A percentile compares a stretch with the other conserved stretches of the same genome.
Conservation (phyloP, 768 basidiomycete genomes). For the Rhodotorula babjevae region DNA sequence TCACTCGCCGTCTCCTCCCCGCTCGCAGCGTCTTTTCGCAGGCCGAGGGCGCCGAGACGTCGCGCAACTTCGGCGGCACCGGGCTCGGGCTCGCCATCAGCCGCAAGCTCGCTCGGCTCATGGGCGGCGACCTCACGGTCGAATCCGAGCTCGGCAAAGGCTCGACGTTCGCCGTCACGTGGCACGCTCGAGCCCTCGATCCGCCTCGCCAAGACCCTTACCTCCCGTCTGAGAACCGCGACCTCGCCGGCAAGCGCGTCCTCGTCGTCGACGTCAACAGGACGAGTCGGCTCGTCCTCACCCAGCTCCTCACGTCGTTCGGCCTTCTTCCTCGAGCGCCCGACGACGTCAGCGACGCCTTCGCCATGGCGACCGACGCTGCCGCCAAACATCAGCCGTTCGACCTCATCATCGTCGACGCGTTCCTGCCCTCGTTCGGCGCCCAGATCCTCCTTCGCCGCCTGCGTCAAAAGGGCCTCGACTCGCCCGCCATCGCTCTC, state of each 20-base stretch:
- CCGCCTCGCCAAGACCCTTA: slow-evolving; percentile 15
- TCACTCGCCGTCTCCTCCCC: too few relatives aligned
- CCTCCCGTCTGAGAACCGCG: slow-evolving; percentile 17
- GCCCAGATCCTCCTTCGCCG: slow-evolving; percentile 32
- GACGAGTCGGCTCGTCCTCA: slow-evolving; percentile 13
- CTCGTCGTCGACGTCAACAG: slow-evolving; percentile 35
- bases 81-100: slow-evolving; percentile 38
- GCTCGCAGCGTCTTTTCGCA: slow-evolving; percentile 32
- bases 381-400: neutral
- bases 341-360: neutral
- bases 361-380: slow-evolving; percentile 14
- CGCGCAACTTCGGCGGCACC: slow-evolving; percentile 35
- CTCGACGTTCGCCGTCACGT: slow-evolving; percentile 32
- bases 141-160: slow-evolving; percentile 31
- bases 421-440: slow-evolving; percentile 31
- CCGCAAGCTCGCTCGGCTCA: slow-evolving; percentile 31
- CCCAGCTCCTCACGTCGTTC: slow-evolving; percentile 27
- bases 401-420: slow-evolving; percentile 35
- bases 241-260: slow-evolving; percentile 26
- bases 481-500: slow-evolving; percentile 23
- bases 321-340: slow-evolving; percentile 6
- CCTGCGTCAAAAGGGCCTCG: slow-evolving; percentile 22
- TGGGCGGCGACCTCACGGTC: slow-evolving; percentile 34
- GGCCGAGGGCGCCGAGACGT: slow-evolving; percentile 32
- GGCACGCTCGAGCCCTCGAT: slow-evolving; percentile 4